Evolutionary conservation across 2,329 filamentous ascomycete species (phyloP), one percentile per base, ranked within the genome.

Genomic region (Apiospora koreana): DNA sequence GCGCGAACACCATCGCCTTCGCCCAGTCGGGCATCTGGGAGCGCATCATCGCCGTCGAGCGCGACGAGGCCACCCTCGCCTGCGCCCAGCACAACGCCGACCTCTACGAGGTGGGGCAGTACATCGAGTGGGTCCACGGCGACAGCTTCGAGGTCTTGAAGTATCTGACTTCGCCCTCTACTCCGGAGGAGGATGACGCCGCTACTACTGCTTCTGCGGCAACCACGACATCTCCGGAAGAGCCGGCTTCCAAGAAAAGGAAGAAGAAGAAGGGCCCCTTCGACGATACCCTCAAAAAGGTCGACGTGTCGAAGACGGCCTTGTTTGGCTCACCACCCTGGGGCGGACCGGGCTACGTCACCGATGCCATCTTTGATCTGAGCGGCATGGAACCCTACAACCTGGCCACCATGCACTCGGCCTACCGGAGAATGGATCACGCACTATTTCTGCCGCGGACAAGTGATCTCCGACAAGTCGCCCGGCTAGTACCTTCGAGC

Each of bases 1-100:
- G 97, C 46, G 96, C 95, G 69, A 99, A 99, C 80, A 89, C 92
- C 31, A 98, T 99, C 75, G 94, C 95, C n/a, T 97, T 99, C 76
- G 95, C 96, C 23, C 87, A 91, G 35, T 75, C 92, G 0, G 89
- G 87, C 25, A 89, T 91, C 73, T 99, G 94, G 93, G 88, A 91
- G 68, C 91, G 89, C 73, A 89, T 99, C 73, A 94, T 98, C 78
- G 94, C 93, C 54, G 92, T 99, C 75, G 96, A 99, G 82, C 93
- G 92, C 75, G 91, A 98, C 76, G 85, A 91, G 3, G 88, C 90
- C 12, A 94, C 93, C 0, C 87, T 99, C 8, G 91, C 92, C 64
- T 99, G 97, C 81, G 96, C 94, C 35, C 95, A 97, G 83, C 91
- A 97, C 79, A 99, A 99, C 79, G 94, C 96, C 9, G 86, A 89